phyloP scores from a whole-genome alignment of 2,329 filamentous ascomycete species.

The Xylaria sp. region DNA sequence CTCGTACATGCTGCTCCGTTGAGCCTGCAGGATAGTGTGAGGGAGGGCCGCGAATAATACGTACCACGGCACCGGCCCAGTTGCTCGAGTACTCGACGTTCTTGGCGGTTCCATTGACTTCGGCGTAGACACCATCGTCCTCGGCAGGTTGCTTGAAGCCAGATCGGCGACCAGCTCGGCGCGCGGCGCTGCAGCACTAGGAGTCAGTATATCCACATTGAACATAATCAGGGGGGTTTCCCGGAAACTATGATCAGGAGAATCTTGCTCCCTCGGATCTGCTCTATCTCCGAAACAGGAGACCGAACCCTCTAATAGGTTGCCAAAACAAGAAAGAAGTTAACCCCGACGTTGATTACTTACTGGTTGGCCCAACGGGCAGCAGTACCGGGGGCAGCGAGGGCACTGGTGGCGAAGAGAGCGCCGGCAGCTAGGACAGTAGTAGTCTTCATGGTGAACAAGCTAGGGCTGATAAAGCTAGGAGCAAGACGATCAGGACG shows the following conservation, averaged over 20 bases:
- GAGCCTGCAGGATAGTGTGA: not conserved
- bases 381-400: constrained; percentile 60
- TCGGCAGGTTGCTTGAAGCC: constrained; percentile 49
- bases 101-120: constrained; percentile 51
- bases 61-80: constrained; percentile 67
- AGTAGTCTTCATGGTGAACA: constrained; percentile 62
- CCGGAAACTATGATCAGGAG: too few relatives aligned
- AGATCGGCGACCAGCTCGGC: constrained; percentile 31
- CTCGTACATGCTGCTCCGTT: not conserved
- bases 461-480: constrained; percentile 24
- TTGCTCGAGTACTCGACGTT: constrained; percentile 64
- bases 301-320: not conserved
- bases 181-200: constrained; percentile 37
- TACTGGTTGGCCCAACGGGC: constrained; percentile 52
- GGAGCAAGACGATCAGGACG: constrained; percentile 19
- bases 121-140: constrained; percentile 42
- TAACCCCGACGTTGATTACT: not conserved
- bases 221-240: not conserved
- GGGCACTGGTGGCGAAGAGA: constrained; percentile 55
- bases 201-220: not conserved
- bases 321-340: not conserved
- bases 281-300: not conserved
- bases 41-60: not conserved
- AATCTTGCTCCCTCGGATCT: not conserved
- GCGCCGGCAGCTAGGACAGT: constrained; percentile 50